Base-by-base conservation (phyloP, 495 filamentous ascomycete species). In the Penicillium parvum region DNA sequence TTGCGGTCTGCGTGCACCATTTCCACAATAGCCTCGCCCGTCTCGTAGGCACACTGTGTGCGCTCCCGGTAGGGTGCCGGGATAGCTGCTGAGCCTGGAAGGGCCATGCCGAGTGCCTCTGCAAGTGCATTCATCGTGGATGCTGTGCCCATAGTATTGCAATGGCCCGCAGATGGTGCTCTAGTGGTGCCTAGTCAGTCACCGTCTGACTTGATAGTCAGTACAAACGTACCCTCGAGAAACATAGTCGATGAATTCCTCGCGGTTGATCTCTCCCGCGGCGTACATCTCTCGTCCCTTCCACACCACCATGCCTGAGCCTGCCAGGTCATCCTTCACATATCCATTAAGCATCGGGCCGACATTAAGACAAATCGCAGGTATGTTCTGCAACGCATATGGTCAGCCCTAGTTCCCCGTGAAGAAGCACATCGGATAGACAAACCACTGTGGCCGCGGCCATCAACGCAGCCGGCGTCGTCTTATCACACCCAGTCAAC, bases 401-500 rank as follows among this genome's bases (percentile, higher is more conserved):
- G n/a, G n/a, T n/a, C n/a, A n/a, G n/a, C n/a, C n/a, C n/a, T n/a
- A n/a, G n/a, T n/a, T n/a, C n/a, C n/a, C n/a, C n/a, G n/a, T n/a
- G n/a, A n/a, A n/a, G n/a, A n/a, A n/a, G n/a, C n/a, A n/a, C n/a
- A n/a, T 7, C 17, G 9, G 7, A 38, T 8, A 34, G 11, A 65
- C 69, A 23, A 41, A 73, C 69, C 47, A 78, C 64, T 12, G 74
- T 76, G 34, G 71, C 74, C 16, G 72, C 73, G 10, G 75, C 74
- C 74, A 78, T 78, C 37, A 78, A 57, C 40, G 63, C 68, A 16
- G 74, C 75, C 19, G 75, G 75, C 0, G 73, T 77, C 6, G 73
- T 78, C 58, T 78, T 78, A 44, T 78, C 75, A 58, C 75, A 78
- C n/a, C 75, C 75, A 0, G 75, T 77, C 46, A 78, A 60, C 18